Evolutionary conservation across 805 yeast genomes (phyloP).

Genomic region (Hanseniaspora singularis): DNA sequence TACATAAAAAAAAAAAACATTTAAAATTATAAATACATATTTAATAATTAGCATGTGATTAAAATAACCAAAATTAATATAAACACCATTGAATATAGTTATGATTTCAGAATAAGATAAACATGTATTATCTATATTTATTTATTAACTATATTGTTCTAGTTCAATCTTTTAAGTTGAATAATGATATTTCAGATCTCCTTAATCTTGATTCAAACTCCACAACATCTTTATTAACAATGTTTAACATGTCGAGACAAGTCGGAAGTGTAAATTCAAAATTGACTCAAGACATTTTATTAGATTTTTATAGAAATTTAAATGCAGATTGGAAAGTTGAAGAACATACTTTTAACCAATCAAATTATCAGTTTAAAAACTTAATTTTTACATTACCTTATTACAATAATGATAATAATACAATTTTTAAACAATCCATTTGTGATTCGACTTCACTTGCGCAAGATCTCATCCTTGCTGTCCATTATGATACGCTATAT

Average conservation of each 20-base stretch:
- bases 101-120: too few relatives aligned
- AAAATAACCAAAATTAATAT: too few relatives aligned
- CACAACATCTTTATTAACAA: conserved; percentile 1
- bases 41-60: too few relatives aligned
- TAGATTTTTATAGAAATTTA: conserved; percentile 1
- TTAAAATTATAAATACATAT: too few relatives aligned
- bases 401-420: background rate
- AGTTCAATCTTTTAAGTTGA: too few relatives aligned
- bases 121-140: background rate
- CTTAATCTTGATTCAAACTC: conserved; percentile 2
- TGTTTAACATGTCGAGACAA: conserved; percentile 7
- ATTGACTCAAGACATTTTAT: conserved; percentile 22
- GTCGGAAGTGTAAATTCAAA: conserved; percentile 5
- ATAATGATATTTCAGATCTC: too few relatives aligned
- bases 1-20: too few relatives aligned
- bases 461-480: conserved; percentile 31
- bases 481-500: conserved; percentile 44
- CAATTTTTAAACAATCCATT: background rate
- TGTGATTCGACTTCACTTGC: conserved; percentile 15
- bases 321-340: conserved; percentile 22
- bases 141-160: too few relatives aligned
- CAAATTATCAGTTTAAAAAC: conserved; percentile 31
- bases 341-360: conserved; percentile 30
- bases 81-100: too few relatives aligned
- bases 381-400: conserved; percentile 27